Evolutionary conservation across 1,284 basidiomycete genomes (phyloP), one percentile per base, ranked within the genome.

Genomic region (Phellopilus nigrolimitatus): DNA sequence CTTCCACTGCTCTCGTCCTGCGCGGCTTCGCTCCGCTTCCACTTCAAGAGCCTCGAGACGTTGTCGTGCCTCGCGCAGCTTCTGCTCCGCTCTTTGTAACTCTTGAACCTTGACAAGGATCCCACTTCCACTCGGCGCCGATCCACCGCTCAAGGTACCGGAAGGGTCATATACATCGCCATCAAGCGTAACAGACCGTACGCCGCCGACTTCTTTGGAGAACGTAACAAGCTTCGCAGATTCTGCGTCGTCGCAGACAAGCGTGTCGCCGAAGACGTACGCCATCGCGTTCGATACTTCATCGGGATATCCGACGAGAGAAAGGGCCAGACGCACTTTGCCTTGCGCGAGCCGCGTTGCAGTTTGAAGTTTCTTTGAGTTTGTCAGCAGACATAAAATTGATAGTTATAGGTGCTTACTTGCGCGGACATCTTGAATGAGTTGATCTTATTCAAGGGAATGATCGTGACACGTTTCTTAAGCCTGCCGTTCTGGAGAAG

Each of bases 131-230:
- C 71, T 84, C 0, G 93, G 89, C 1, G 91, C 85, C 4, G 93
- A 84, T 9, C 97, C 97, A 25, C 97, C 97, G 19, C 88, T 92
- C 7, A 99, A 78, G 0, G 91, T 95, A 3, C 97, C 97, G 3
- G 88, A 89, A 0, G 97, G 95, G 60, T 99, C 95, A 68, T 99
- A 99, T 5, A 97, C 84, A 62, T 99, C 97, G 13, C 97, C 97
- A 22, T 94, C 87, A 15, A 95, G 74, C 1, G 97, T 99, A 47
- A 99, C 94, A 9, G 90, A 94, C 53, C 86, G 86, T 56, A 88
- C 81, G 12, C 77, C 71, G 25, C 83, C 78, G 13, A 88, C 78
- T 22, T 84, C 77, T 5, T 68, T 72, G 21, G 75, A 68, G 71
- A 97, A 99, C 0, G 97, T 97, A 36, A 97, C 90, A 0, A 74